Percentiles rank a stretch among this genome's conserved stretches.
Evolutionary conservation across 139 green algal species (phyloP).

Genomic region (Chlorella sp.): DNA sequence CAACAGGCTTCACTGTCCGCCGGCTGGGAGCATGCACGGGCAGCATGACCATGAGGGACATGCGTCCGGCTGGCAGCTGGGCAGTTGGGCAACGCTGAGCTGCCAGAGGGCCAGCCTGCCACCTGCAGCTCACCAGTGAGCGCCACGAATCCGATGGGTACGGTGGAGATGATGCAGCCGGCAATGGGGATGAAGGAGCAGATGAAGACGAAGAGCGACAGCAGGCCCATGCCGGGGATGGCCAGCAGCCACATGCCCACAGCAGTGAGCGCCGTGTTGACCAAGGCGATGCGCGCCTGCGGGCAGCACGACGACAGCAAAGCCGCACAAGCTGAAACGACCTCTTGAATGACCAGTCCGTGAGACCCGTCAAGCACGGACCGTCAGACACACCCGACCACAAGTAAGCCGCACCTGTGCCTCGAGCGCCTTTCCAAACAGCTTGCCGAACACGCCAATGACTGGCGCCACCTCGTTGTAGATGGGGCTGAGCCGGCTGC

Average conservation of each 20-base stretch:
- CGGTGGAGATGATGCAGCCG: constrained; percentile 78
- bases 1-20: too few species aligned
- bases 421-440: constrained; percentile 88
- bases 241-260: constrained; percentile 78
- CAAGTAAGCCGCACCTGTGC: constrained; percentile 55
- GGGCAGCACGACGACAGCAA: too few species aligned
- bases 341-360: too few species aligned
- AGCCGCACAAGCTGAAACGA: too few species aligned
- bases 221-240: constrained; percentile 76
- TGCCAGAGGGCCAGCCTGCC: too few species aligned
- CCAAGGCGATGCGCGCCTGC: constrained; percentile 69
- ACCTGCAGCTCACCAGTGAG: constrained; percentile 39
- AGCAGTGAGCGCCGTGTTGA: constrained; percentile 87
- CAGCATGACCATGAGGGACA: too few species aligned
- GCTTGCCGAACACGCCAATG: constrained; percentile 68
- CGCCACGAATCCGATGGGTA: constrained; percentile 74
- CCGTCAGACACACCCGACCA: too few species aligned
- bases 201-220: constrained; percentile 91
- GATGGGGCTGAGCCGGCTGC: constrained; percentile 59
- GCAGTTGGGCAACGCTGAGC: too few species aligned
- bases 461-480: constrained; percentile 87
- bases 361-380: too few species aligned
- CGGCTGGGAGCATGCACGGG: too few species aligned
- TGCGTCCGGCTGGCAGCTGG: too few species aligned
- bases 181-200: constrained; percentile 89